These are phyloP conservation scores for Pseudonectria buxi DNA, from an alignment of 2,329 filamentous ascomycete species.

Conservation along the genomic window DNA sequence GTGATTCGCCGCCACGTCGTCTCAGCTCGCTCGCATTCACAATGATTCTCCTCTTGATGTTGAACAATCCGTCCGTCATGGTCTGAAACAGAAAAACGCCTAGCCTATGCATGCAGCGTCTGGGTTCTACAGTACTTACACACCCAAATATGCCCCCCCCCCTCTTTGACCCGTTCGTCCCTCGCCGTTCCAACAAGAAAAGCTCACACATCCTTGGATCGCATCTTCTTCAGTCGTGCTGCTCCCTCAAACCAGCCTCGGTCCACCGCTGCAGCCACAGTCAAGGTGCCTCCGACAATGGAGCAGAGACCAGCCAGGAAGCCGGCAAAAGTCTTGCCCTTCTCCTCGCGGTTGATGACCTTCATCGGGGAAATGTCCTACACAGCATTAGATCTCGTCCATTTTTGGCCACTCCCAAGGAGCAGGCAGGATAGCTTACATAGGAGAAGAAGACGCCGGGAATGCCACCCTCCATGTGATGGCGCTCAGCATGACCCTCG, in stretches of 20 bases:
- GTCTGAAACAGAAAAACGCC: constrained; percentile 15
- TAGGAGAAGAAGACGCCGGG: constrained; percentile 99
- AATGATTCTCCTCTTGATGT: too few species aligned
- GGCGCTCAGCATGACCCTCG: constrained; percentile 84
- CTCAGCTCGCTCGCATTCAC: too few species aligned
- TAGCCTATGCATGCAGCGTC: constrained; percentile 18
- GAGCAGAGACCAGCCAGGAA: constrained; percentile 94
- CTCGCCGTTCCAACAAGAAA: too few species aligned
- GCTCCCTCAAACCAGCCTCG: constrained; percentile 85
- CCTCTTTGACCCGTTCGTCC: constrained; percentile 8
- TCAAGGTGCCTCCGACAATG: constrained; percentile 88
- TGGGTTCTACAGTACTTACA: constrained; percentile 17
- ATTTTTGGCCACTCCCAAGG: not conserved
- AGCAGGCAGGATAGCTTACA: constrained; percentile 45
- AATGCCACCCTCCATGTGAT: constrained; percentile 86
- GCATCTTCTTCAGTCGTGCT: constrained; percentile 80
- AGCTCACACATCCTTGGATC: constrained; percentile 53
- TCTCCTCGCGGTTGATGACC: constrained; percentile 91
- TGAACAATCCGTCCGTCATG: too few species aligned
- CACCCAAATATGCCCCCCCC: constrained; percentile 6
- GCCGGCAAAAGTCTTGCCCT: constrained; percentile 80
- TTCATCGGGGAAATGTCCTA: constrained; percentile 99
- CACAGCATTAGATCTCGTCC: constrained; percentile 10
- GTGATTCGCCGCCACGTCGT: too few species aligned
- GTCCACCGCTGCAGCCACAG: constrained; percentile 89